Evolutionary conservation across 2,329 filamentous ascomycete species (phyloP), one percentile per base, ranked within the genome.

Genomic region (Stenocarpella maydis): DNA sequence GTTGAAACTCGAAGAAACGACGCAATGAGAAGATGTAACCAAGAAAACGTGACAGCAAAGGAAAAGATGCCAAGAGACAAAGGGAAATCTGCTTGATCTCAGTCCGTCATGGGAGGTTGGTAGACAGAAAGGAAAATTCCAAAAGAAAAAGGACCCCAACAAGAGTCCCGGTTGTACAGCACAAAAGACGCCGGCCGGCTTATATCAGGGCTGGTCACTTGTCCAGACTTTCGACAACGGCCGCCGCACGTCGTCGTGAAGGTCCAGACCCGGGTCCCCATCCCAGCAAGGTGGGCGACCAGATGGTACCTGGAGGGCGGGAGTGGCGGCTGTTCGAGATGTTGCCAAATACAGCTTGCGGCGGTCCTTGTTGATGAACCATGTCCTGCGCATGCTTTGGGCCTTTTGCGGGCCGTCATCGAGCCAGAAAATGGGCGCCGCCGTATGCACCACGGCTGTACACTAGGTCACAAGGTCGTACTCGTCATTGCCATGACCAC

Each of bases 281-380:
- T 52, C 43, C 21, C 31, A 49, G 17, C 12, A 28, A 55, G n/a
- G 21, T 41, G 65, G 45, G 31, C 17, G 21, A 50, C 21, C 43
- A 58, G 26, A 24, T n/a, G 43, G 39, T 28, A 54, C n/a, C 4
- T 15, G 31, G 49, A 43, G 21, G 37, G 24, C 49, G 47, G 49
- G 37, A 26, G 49, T 45, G 26, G 37, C 54, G 54, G n/a, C 15
- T 66, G 64, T 39, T 50, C 21, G 65, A 58, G 41, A 41, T 67
- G 65, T 58, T 67, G 41, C 65, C 65, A 58, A 67, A 67, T 67
- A 58, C 65, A 58, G 65, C 26, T 19, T 8, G 39, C 52, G 10
- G 52, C 14, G 17, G 52, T 55, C 41, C 19, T 34, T 67, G 15
- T 49, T 19, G 31, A 49, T 49, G 28, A 34, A 45, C 64, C 65